Evolutionary conservation across 2,329 filamentous ascomycete genomes (phyloP).

Genomic region (Aspergillaceae sp.): DNA sequence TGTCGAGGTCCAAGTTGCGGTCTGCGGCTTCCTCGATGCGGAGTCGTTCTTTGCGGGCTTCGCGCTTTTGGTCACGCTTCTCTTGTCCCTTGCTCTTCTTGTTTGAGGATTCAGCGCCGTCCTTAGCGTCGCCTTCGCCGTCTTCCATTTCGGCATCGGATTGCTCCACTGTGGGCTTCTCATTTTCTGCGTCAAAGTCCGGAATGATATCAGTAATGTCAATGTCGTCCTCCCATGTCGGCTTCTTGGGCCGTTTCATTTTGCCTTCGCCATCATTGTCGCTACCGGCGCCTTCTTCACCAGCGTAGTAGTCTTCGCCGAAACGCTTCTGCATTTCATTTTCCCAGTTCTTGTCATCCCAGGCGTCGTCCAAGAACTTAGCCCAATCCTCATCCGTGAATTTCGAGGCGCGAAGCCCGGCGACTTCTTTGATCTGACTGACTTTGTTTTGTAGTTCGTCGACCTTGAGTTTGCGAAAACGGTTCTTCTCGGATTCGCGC

Average conservation of each 20-base stretch:
- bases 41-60: conserved; percentile 69
- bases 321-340: conserved; percentile 81
- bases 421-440: conserved; percentile 78
- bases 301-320: conserved; percentile 81
- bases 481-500: conserved; percentile 70
- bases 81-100: conserved; percentile 42
- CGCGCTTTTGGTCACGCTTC: conserved; percentile 54
- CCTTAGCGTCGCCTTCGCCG: conserved; percentile 29
- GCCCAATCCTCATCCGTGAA: conserved; percentile 73
- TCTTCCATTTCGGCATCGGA: conserved; percentile 46
- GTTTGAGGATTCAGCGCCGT: conserved; percentile 32
- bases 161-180: conserved; percentile 46
- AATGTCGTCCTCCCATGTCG: conserved; percentile 93
- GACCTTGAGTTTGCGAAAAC: conserved; percentile 77
- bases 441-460: conserved; percentile 86
- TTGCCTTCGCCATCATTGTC: conserved; percentile 38
- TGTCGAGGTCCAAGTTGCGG: conserved; percentile 65
- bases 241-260: conserved; percentile 66
- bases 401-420: conserved; percentile 61
- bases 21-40: conserved; percentile 83
- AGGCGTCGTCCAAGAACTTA: conserved; percentile 74
- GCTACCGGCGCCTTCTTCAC: conserved; percentile 48
- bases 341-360: conserved; percentile 86
- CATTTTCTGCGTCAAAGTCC: conserved; percentile 63
- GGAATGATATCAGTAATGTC: conserved; percentile 89